Percentiles rank a stretch among this genome's conserved stretches.
Conservation (phyloP, 164 flowering plant genomes). For the Nymphaea thermarum region DNA sequence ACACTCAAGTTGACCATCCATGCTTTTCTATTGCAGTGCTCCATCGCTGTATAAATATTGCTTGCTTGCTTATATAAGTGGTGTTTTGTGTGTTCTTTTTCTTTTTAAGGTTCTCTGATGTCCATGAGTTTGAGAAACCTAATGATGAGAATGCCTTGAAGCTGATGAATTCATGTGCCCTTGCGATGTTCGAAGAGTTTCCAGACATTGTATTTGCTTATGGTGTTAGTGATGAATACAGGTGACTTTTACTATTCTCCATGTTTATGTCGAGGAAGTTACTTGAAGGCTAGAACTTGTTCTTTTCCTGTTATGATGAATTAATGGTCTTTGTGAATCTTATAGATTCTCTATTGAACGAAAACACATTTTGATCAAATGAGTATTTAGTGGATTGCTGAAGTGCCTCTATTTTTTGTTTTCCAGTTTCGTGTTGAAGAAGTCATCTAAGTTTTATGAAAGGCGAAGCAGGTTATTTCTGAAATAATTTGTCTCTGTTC, state of each 20-base stretch:
- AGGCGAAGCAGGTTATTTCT: conserved; percentile 50
- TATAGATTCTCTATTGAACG: background rate
- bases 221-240: conserved; percentile 90
- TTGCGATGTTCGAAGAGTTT: conserved; percentile 52
- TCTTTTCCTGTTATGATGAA: background rate
- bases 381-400: background rate
- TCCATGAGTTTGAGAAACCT: conserved; percentile 80
- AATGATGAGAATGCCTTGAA: conserved; percentile 69
- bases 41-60: no score
- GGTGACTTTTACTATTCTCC: conserved; percentile 24
- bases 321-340: background rate
- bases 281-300: background rate
- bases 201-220: conserved; percentile 64
- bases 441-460: conserved; percentile 36
- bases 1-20: no score
- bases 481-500: background rate
- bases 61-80: no score
- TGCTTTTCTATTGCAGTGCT: no score
- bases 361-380: background rate
- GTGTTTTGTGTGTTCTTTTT: background rate
- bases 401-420: conserved; percentile 3
- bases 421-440: conserved; percentile 74
- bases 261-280: background rate
- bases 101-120: conserved; percentile 56
- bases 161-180: conserved; percentile 89